A percentile compares a stretch with the other conserved stretches of the same genome.
These are phyloP conservation scores for Tetraselmis striata DNA, from an alignment of 139 green algal genomes.

Conservation along the genomic window DNA sequence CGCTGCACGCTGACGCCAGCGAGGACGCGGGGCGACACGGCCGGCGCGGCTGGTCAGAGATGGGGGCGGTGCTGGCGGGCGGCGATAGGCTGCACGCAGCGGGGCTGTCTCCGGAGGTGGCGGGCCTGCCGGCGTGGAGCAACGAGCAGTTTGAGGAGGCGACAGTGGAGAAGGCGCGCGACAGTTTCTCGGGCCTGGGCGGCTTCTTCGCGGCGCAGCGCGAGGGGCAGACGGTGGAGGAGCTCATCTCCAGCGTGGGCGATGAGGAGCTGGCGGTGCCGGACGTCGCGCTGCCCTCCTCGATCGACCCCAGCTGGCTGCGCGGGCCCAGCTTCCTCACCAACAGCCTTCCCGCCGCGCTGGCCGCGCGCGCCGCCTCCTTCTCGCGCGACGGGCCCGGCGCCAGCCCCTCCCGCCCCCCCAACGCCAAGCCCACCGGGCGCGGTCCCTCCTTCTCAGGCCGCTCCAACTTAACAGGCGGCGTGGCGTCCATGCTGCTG, in stretches of 20 bases:
- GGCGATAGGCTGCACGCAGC: not conserved
- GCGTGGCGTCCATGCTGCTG: not conserved
- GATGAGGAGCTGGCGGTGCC: not conserved
- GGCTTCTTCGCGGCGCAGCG: not conserved
- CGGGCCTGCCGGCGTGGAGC: not conserved
- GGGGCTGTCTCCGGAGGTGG: not conserved
- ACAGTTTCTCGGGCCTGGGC: not conserved
- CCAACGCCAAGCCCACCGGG: too few species aligned
- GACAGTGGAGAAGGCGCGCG: not conserved
- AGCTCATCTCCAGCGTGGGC: not conserved
- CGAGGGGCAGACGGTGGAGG: not conserved
- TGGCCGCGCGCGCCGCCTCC: not conserved
- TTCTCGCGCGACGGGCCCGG: too few species aligned
- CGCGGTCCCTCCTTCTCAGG: too few species aligned
- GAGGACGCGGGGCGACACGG: too few species aligned
- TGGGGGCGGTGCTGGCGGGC: too few species aligned
- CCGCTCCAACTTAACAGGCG: too few species aligned
- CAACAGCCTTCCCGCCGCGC: not conserved
- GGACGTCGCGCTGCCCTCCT: not conserved
- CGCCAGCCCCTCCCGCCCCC: too few species aligned
- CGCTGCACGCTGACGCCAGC: too few species aligned
- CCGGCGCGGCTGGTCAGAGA: not conserved
- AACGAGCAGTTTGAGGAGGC: not conserved
- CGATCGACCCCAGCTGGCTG: not conserved
- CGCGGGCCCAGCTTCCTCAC: not conserved